These are phyloP conservation scores for Plasmopara muralis DNA, from an alignment of 352 stramenopile genomes.

Conservation along the genomic window DNA sequence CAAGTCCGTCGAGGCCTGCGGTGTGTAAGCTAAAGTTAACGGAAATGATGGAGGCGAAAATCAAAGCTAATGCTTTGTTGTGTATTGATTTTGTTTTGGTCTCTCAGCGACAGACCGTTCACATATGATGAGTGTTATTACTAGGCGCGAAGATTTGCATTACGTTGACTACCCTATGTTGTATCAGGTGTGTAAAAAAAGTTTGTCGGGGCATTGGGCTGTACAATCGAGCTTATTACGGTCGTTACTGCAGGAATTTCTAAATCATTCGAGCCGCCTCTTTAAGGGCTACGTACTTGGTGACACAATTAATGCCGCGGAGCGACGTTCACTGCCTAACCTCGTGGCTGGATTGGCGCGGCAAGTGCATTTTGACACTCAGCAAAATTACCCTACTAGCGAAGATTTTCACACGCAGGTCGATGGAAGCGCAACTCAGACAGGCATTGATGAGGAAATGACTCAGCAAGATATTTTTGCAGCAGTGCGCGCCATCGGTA, in stretches of 20 bases:
- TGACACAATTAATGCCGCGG: constrained; percentile 64
- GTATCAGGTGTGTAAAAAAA: constrained; percentile 60
- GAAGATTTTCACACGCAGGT: constrained; percentile 46
- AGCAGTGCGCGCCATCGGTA: constrained; percentile 51
- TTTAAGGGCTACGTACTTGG: constrained; percentile 84
- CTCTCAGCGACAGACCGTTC: constrained; percentile 63
- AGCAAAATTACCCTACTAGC: constrained; percentile 64
- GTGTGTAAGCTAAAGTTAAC: constrained; percentile 26
- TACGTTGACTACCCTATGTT: constrained; percentile 49
- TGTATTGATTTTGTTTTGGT: neutral
- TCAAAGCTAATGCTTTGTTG: neutral
- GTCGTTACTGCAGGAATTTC: constrained; percentile 53
- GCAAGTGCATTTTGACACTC: constrained; percentile 75
- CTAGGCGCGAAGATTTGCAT: constrained; percentile 49
- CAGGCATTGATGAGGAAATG: constrained; percentile 2
- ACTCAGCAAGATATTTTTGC: constrained; percentile 51
- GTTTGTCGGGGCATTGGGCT: neutral
- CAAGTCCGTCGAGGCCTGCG: constrained; percentile 80
- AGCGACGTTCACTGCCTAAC: constrained; percentile 71
- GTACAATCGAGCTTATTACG: neutral
- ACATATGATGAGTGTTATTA: constrained; percentile 81
- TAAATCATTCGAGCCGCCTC: constrained; percentile 72
- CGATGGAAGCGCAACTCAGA: constrained; percentile 3
- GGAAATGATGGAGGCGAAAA: neutral
- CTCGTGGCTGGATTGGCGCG: constrained; percentile 38